Base-by-base conservation (phyloP, 2,329 filamentous ascomycete genomes). In the Exserohilum turcica region DNA sequence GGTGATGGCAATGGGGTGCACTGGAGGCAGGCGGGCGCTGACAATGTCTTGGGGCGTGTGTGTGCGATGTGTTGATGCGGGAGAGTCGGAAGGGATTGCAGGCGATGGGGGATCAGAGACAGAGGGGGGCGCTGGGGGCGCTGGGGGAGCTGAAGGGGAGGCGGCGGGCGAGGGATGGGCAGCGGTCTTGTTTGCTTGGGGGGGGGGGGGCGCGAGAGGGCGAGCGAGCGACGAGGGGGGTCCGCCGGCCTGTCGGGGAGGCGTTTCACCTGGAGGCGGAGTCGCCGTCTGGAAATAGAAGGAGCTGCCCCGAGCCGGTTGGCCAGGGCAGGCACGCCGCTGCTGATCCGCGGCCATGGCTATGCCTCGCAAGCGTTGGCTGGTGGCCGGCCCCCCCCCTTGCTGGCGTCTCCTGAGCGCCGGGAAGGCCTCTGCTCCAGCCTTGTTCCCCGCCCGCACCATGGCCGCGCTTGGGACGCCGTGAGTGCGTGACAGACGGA, bases 121-220 rank as follows among this genome's bases (percentile, higher is more conserved):
- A n/a, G n/a, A 27, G 38, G 15, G 24, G 16, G 28, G 21, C 15
- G 38, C 35, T 37, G 3, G 13, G 12, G 24, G 38, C n/a, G n/a
- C n/a, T n/a, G 8, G n/a, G 45, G 43, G 49, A 48, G 45, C 42
- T 39, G 57, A 45, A 43, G 60, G 46, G 35, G 52, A 43, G 43
- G 16, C 35, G 13, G 36, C 15, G 24, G 28, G 42, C 32, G 38
- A 49, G 35, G 52, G 43, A 47, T 19, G 48, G 56, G 44, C 38
- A 35, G 43, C 35, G 53, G 45, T 40, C 49, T 54, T 58, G 65
- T 69, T 65, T 66, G 67, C 65, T 66, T 42, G 43, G 36, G 16
- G 59, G 60, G 55, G n/a, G n/a, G n/a, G n/a, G n/a, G n/a, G n/a
- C n/a, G n/a, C n/a, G n/a, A n/a, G n/a, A n/a, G n/a, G n/a, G n/a